phyloP scores from a whole-genome alignment of 1,139 yeast species.

The Chernovozyma aurita region DNA sequence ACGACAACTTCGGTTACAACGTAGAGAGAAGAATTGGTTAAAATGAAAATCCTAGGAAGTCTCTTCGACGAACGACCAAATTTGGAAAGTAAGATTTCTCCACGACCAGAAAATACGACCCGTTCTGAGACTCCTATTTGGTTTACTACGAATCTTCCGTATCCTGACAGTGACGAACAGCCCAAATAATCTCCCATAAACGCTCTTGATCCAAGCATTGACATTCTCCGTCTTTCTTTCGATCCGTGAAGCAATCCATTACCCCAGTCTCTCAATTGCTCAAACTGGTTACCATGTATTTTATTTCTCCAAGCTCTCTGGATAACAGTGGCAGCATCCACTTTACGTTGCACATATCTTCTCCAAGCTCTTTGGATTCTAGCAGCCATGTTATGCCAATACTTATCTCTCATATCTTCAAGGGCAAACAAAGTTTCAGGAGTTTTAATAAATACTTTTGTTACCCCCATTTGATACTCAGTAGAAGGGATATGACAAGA shows the following conservation, averaged over 20 bases:
- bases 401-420: constrained; percentile 94
- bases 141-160: constrained; percentile 63
- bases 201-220: constrained; percentile 85
- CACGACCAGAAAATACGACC: constrained; percentile 71
- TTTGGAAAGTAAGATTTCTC: constrained; percentile 77
- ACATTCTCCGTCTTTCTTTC: constrained; percentile 87
- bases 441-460: constrained; percentile 93
- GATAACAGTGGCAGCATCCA: constrained; percentile 79
- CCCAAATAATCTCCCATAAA: constrained; percentile 91
- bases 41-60: constrained; percentile 64
- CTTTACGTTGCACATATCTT: constrained; percentile 71
- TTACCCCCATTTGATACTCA: constrained; percentile 89
- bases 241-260: constrained; percentile 62
- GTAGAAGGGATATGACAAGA: constrained; percentile 76
- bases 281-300: constrained; percentile 76
- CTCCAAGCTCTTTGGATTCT: constrained; percentile 98
- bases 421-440: constrained; percentile 95
- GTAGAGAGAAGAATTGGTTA: constrained; percentile 60
- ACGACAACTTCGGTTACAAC: constrained; percentile 69
- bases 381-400: constrained; percentile 98
- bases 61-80: constrained; percentile 91
- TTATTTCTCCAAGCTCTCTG: constrained; percentile 84
- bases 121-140: constrained; percentile 67
- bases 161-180: constrained; percentile 69
- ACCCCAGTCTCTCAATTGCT: constrained; percentile 82